Evolutionary conservation across 2,329 filamentous ascomycete species (phyloP), one percentile per base, ranked within the genome.

Genomic region (Chaetomiaceae sp.): DNA sequence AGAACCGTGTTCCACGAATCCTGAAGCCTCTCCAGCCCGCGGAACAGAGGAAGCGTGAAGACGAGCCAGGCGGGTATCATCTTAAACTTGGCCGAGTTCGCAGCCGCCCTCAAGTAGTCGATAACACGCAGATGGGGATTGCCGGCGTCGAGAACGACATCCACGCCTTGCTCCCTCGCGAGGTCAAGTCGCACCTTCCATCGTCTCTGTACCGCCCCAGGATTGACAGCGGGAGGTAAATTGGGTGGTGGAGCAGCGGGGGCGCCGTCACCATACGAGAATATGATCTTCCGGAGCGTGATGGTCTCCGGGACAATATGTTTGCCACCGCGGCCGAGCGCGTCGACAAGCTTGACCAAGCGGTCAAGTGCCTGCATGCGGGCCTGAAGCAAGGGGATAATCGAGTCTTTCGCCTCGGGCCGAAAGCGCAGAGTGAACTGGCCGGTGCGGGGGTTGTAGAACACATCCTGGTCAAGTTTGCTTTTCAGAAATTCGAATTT

Each of bases 81-180:
- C 60, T 67, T 75, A 62, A 71, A 87, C 60, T 64, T 76, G 46
- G 64, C 71, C 34, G 73, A 64, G 62, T 85, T 85, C 53, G 83
- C 75, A 7, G 83, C 69, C 3, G 69, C 71, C 47, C 75, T 75
- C 53, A 89, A 71, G 39, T 79, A 70, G 56, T 83, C 79, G 17
- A 76, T 68, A 12, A 86, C 74, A 16, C 82, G 77, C 39, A 84
- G 70, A 61, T 90, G 86, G 2, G 87, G 86, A 59, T 87, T 89
- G 12, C 73, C 74, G 13, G 71, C 69, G 35, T 83, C 75, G 17
- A 92, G 71, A 21, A 72, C 68, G 23, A 93, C 70, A 14, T 71
- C 71, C 57, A 87, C 80, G 2, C 71, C 64, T 3, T 74, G 66
- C 8, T 70, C 68, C 9, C 69, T 68, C 17, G 72, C 70, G 27